phyloP scores from a whole-genome alignment of 768 basidiomycete genomes.

The Mycena haematopus region DNA sequence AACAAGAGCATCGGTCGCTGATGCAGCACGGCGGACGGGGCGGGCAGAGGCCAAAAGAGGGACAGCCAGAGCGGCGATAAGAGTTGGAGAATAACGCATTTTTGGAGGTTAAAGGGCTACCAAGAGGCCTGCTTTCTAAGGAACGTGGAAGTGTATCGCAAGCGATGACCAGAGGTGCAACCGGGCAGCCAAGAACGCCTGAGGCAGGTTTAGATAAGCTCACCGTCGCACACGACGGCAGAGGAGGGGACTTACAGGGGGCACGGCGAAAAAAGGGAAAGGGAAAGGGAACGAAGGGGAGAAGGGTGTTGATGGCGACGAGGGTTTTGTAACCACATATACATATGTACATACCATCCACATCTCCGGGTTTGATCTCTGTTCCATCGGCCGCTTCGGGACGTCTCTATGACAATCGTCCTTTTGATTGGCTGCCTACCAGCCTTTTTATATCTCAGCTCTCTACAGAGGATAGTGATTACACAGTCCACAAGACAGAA shows the following conservation, averaged over 20 bases:
- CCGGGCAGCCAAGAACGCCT: slow-evolving; percentile 72
- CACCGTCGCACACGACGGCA: not conserved
- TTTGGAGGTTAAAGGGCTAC: slow-evolving; percentile 40
- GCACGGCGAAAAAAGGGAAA: slow-evolving; percentile 33
- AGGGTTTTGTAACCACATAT: slow-evolving; percentile 48
- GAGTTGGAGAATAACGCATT: slow-evolving; percentile 56
- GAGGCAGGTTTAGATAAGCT: not conserved
- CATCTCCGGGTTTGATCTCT: slow-evolving; percentile 24
- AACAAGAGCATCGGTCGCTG: slow-evolving; percentile 56
- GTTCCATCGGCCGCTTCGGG: slow-evolving; percentile 14
- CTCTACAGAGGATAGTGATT: no score
- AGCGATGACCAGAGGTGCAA: slow-evolving; percentile 51
- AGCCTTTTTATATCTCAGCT: not conserved
- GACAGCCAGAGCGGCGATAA: slow-evolving; percentile 46
- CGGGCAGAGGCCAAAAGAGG: slow-evolving; percentile 56
- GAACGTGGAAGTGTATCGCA: slow-evolving; percentile 32
- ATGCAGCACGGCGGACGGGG: slow-evolving; percentile 51
- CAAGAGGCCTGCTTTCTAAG: slow-evolving; percentile 36
- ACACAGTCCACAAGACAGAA: no score
- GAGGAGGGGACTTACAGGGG: slow-evolving; percentile 7
- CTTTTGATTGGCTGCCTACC: not conserved
- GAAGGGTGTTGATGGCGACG: slow-evolving; percentile 37
- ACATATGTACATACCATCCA: slow-evolving; percentile 37
- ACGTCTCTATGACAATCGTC: slow-evolving; percentile 12
- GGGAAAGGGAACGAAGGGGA: slow-evolving; percentile 38